phyloP scores from a whole-genome alignment of 2,329 filamentous ascomycete species.

The Pseudogymnoascus sp. region DNA sequence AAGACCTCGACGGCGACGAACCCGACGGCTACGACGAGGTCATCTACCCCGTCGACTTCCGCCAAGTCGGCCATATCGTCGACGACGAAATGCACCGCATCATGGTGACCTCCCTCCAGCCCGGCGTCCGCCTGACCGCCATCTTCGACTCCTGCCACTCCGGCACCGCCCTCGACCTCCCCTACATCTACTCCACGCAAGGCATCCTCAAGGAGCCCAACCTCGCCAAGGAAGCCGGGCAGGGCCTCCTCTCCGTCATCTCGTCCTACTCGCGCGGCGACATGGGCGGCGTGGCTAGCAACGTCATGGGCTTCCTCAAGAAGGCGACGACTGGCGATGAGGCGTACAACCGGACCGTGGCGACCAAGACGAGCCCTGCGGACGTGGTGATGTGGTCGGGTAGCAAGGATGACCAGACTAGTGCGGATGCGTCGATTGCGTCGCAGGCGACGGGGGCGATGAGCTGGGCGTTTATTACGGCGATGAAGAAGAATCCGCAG shows the following conservation, averaged over 20 bases:
- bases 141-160: constrained; percentile 66
- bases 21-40: constrained; percentile 77
- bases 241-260: constrained; percentile 52
- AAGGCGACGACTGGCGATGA: constrained; percentile 73
- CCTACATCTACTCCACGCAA: constrained; percentile 62
- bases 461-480: constrained; percentile 93
- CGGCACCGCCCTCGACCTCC: constrained; percentile 56
- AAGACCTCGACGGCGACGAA: constrained; percentile 71
- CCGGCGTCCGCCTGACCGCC: constrained; percentile 71
- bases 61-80: constrained; percentile 70
- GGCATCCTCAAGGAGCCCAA: constrained; percentile 62
- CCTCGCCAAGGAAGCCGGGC: constrained; percentile 58
- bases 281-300: constrained; percentile 64
- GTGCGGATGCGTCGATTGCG: constrained; percentile 81
- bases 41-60: constrained; percentile 76
- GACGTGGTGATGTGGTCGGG: constrained; percentile 98
- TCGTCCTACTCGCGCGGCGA: constrained; percentile 62
- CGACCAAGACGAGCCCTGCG: constrained; percentile 86
- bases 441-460: constrained; percentile 92
- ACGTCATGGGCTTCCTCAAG: constrained; percentile 79
- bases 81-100: constrained; percentile 73
- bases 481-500: constrained; percentile 84
- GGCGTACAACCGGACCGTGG: constrained; percentile 68
- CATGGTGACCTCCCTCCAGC: constrained; percentile 67
- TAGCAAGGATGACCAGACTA: constrained; percentile 92